Base-by-base conservation (phyloP, 2,329 filamentous ascomycete species). In the Ophiostoma triangulosporum region DNA sequence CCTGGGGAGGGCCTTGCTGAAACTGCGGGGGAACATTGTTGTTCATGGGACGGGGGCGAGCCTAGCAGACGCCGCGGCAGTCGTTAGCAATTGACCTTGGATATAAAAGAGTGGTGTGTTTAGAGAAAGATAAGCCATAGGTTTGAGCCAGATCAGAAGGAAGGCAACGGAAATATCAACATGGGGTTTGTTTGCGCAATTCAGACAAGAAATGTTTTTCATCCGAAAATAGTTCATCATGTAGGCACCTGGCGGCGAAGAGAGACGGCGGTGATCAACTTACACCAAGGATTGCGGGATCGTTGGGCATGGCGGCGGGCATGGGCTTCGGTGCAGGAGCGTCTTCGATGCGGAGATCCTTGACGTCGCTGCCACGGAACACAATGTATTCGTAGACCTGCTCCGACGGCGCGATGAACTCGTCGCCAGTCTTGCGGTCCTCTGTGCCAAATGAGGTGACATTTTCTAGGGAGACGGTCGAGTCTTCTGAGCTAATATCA, bases 91-190 rank as follows among this genome's bases (percentile, higher is more conserved):
- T 29, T 46, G 43, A 15, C 17, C n/a, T 46, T 31, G 22, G 4
- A 31, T 4, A 6, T 29, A n/a, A 48, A 24, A 40, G n/a, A 17
- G 11, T 26, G n/a, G 14, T 26, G 32, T 4, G 14, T 26, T 26
- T 4, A 24, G 26, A 5, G 14, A 15, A 29, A 15, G 5, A 26
- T 6, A 35, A 35, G 32, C 46, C 48, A 38, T 35, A 3, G 31
- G 35, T 22, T 22, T n/a, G n/a, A 17, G 49, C 55, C 52, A 45
- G 53, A 82, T 95, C 89, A 96, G 89, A 95, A 96, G 90, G 90
- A 96, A 96, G 90, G 89, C 90, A 96, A 95, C 90, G 89, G 90
- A 95, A 84, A 86, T 84, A 81, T 95, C 90, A 83, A 95, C 90
- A 95, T 74, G 78, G 78, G 61, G 75, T 84, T 58, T 88, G 74